phyloP scores from a whole-genome alignment of 306 rosid species.

The Prinsepia uniflora region DNA sequence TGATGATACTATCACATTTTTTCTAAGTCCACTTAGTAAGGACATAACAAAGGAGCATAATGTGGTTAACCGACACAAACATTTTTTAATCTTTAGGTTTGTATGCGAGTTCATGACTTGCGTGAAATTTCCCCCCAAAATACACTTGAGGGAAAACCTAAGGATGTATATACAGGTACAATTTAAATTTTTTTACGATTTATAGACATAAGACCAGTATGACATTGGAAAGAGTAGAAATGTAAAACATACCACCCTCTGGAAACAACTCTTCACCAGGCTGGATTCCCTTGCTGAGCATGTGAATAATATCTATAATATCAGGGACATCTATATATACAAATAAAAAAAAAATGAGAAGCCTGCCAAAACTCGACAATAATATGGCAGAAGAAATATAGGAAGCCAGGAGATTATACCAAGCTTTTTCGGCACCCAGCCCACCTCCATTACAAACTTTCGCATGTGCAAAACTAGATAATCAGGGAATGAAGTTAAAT shows the following conservation, averaged over 20 bases:
- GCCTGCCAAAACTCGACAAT: background rate
- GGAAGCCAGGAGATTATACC: constrained; percentile 44
- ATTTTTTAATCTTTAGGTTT: background rate
- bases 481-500: constrained; percentile 92
- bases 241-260: constrained; percentile 59
- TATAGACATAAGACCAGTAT: background rate
- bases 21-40: background rate
- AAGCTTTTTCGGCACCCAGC: constrained; percentile 98
- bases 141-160: background rate
- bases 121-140: background rate
- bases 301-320: constrained; percentile 82
- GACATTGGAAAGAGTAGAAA: background rate
- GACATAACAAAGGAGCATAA: background rate
- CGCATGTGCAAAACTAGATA: constrained; percentile 95
- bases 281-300: constrained; percentile 79
- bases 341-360: constrained; percentile 11
- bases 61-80: background rate
- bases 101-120: background rate
- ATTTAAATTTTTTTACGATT: background rate
- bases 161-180: background rate
- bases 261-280: constrained; percentile 80
- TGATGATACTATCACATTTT: background rate
- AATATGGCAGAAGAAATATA: constrained; percentile 9
- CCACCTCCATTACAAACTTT: constrained; percentile 83
- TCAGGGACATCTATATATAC: constrained; percentile 77